Conservation (phyloP, 371 early-diverging fungal genomes). For the Phascolomyces articulosus region DNA sequence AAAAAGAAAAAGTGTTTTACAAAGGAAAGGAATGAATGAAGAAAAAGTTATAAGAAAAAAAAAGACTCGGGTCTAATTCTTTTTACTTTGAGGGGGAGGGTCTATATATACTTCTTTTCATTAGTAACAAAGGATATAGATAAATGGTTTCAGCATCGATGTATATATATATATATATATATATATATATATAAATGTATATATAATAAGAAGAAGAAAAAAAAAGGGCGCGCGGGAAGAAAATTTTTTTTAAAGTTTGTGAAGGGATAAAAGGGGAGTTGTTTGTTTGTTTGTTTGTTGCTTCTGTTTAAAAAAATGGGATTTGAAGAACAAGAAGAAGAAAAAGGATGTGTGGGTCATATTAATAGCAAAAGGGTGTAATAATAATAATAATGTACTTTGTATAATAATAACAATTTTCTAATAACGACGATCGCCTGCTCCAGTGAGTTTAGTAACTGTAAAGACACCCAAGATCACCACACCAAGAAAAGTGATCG, state of each 20-base stretch:
- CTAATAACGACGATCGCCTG: conserved; percentile 18
- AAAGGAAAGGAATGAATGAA: background rate
- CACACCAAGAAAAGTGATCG: conserved; percentile 61
- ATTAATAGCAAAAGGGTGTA: no score
- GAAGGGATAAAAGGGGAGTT: background rate
- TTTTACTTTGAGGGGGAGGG: no score
- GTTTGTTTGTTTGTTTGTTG: background rate
- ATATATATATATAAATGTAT: no score
- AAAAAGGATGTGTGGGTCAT: no score
- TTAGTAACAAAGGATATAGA: background rate
- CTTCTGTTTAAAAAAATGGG: background rate
- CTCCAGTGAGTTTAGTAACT: conserved; percentile 22
- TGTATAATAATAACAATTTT: no score
- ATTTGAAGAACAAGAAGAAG: background rate
- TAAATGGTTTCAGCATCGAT: conserved; percentile 5
- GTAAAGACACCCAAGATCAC: conserved; percentile 67
- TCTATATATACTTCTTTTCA: background rate
- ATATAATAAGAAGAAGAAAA: no score
- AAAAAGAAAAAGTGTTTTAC: background rate
- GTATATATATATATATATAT: no score
- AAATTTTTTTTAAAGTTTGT: background rate
- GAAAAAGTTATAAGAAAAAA: background rate
- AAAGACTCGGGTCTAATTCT: background rate
- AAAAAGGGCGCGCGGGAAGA: background rate
- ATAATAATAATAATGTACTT: no score